Conservation (phyloP, 306 rosid genomes). For the Leucaena leucocephala region DNA sequence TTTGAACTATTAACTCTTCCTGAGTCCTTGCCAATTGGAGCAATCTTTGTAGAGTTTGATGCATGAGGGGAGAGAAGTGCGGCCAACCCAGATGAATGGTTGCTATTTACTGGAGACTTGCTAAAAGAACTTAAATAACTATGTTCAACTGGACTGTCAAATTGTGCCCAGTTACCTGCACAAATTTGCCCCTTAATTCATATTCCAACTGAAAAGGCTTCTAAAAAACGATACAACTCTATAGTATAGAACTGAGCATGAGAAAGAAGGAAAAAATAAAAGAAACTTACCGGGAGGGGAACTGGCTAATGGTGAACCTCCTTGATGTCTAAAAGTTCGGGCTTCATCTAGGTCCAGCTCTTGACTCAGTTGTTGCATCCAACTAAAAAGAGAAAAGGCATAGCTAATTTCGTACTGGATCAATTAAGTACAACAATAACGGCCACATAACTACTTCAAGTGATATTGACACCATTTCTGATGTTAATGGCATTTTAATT, state of each 20-base stretch:
- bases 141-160: slow-evolving; percentile 68
- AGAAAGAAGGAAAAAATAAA: slow-evolving; percentile 5
- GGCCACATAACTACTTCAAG: neutral
- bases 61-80: slow-evolving; percentile 62
- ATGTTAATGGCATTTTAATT: neutral
- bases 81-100: slow-evolving; percentile 64
- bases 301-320: slow-evolving; percentile 63
- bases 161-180: slow-evolving; percentile 65
- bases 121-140: slow-evolving; percentile 54
- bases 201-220: slow-evolving; percentile 18
- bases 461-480: neutral
- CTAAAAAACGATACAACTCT: slow-evolving; percentile 6
- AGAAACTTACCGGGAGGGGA: slow-evolving; percentile 68
- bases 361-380: slow-evolving; percentile 73
- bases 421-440: neutral
- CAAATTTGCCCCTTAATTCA: slow-evolving; percentile 13
- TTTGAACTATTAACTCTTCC: slow-evolving; percentile 52
- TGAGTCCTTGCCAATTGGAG: slow-evolving; percentile 76
- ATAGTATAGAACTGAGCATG: neutral
- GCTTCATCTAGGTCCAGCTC: slow-evolving; percentile 73
- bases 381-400: slow-evolving; percentile 37
- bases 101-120: slow-evolving; percentile 59
- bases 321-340: slow-evolving; percentile 57
- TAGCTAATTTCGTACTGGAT: slow-evolving; percentile 14
- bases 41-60: slow-evolving; percentile 60